phyloP scores from a whole-genome alignment of 805 yeast species.

The Pichia rugopelliculosa region DNA sequence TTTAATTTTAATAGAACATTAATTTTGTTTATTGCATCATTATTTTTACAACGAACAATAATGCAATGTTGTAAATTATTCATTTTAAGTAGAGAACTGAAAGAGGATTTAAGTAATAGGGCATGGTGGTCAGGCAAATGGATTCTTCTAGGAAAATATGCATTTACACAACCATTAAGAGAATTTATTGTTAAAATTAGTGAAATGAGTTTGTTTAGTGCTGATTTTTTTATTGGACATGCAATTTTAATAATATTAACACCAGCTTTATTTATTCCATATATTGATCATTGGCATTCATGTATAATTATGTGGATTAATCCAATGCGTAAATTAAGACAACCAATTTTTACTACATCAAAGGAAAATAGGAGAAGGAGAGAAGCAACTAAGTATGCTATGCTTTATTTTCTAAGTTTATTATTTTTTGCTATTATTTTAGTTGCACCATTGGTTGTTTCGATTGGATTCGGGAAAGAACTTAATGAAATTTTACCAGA shows the following conservation, averaged over 20 bases:
- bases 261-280: conserved; percentile 39
- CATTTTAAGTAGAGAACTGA: conserved; percentile 35
- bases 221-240: conserved; percentile 43
- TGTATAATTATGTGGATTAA: conserved; percentile 43
- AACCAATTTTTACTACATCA: conserved; percentile 34
- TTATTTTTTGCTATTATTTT: conserved; percentile 34
- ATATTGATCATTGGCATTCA: conserved; percentile 41
- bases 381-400: conserved; percentile 37
- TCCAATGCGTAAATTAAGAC: conserved; percentile 31
- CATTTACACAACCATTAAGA: conserved; percentile 37
- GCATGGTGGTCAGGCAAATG: conserved; percentile 54
- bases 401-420: conserved; percentile 38
- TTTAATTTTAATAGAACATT: conserved; percentile 35
- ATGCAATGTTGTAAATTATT: conserved; percentile 28
- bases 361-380: conserved; percentile 34
- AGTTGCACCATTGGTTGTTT: conserved; percentile 40
- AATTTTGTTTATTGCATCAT: conserved; percentile 32
- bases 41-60: conserved; percentile 32
- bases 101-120: conserved; percentile 33
- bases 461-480: conserved; percentile 9
- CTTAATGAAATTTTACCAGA: conserved; percentile 14
- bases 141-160: conserved; percentile 31
- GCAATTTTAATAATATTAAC: conserved; percentile 31
- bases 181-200: conserved; percentile 39
- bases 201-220: conserved; percentile 39